Base-by-base conservation (phyloP, 805 yeast genomes). In the Yamadazyma phyllophila region DNA sequence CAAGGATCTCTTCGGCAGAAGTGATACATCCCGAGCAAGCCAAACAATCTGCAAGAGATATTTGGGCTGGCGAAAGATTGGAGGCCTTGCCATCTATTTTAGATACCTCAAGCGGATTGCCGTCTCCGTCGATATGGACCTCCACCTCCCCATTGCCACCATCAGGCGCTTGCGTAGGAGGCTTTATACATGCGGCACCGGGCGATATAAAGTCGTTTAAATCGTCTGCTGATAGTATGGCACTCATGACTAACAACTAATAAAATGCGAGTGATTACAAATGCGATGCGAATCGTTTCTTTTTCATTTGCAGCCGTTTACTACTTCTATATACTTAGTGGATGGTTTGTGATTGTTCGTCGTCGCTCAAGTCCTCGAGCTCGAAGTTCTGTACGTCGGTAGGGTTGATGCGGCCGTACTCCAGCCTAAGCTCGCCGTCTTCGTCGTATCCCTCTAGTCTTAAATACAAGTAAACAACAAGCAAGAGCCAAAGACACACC, bases 21-120 rank as follows among this genome's bases (percentile, higher is more conserved):
- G 99, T 94, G 44, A 94, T 89, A 63, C 99, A 94, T 0, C 99
- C 99, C 7, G 95, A 82, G 60, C 99, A 94, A 0, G 99, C 99
- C 44, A 94, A 71, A 65, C 99, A 94, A 69, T 94, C 99, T 14
- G 90, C 83, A 41, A 94, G 67, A 1, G 94, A 85, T 39, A 94
- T 92, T 52, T 87, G 92, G 0, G 97, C 98, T 43, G 89, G 82
- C 24, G 83, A 76, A 6, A 89, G 69, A 14, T 71, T 68, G 30
- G 75, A 72, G 3, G 73, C 59, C 5, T 69, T 67, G 17, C 80
- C 82, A 48, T 80, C 83, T 39, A 78, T 80, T 38, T 77, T 74
- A 5, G 84, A 79, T 2, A 89, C 90, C 54, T 88, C 91, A 8
- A 81, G 57, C 7, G 88, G 85, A 33, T 76, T 74, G 2, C 87